Conservation (phyloP, 83 land plant genomes). For the Diphasiastrum complanatum region DNA sequence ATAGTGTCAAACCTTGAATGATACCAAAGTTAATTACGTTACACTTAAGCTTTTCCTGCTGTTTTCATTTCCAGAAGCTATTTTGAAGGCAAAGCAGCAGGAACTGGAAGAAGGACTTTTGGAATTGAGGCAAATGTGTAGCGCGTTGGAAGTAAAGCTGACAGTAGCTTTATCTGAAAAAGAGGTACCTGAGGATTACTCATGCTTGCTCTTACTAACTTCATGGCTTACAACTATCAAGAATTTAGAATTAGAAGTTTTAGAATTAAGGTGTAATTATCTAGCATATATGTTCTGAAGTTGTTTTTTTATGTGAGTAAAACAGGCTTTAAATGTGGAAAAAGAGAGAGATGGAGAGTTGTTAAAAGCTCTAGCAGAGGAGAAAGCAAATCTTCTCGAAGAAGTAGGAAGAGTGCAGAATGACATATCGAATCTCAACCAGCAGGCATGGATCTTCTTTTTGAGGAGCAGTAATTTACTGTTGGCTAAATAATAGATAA, state of each 20-base stretch:
- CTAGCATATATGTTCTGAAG: no score
- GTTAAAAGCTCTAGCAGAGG: conserved; percentile 23
- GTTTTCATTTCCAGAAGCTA: conserved; percentile 16
- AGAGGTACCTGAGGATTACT: conserved; percentile 30
- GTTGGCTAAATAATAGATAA: neutral
- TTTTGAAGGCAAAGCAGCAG: conserved; percentile 14
- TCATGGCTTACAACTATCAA: neutral
- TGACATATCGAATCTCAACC: conserved; percentile 12
- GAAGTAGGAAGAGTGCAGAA: conserved; percentile 20
- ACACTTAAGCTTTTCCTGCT: neutral
- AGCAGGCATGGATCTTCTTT: conserved; percentile 26
- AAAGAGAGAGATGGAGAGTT: conserved; percentile 32
- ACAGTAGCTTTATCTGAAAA: conserved; percentile 16
- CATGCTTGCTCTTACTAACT: neutral
- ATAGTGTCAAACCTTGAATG: no score
- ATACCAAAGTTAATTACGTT: neutral
- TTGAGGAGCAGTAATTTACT: no score
- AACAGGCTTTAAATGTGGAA: conserved; percentile 22
- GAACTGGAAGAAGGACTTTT: conserved; percentile 25
- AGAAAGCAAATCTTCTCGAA: conserved; percentile 13
- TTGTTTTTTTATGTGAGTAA: neutral
- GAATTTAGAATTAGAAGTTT: neutral
- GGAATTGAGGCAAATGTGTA: conserved; percentile 13
- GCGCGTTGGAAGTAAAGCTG: conserved; percentile 15
- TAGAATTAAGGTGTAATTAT: no score